Conservation (phyloP, 176 grass and related monocot genomes). For the Thalia dealbata region DNA sequence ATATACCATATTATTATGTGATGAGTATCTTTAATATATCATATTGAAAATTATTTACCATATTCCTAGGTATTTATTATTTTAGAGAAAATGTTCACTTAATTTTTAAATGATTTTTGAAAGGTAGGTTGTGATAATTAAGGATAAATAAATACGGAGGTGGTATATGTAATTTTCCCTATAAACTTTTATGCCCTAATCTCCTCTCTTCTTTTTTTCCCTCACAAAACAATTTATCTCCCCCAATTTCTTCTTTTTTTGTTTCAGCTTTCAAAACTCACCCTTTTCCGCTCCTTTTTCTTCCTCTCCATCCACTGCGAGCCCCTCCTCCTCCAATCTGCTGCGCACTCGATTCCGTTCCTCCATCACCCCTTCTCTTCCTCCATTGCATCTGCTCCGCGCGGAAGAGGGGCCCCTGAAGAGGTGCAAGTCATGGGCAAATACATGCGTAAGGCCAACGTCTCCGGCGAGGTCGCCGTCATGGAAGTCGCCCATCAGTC, state of each 20-base stretch:
- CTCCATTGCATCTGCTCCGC: not conserved
- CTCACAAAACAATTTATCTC: too few species aligned
- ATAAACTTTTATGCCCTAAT: too few species aligned
- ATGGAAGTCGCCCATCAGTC: constrained; percentile 19
- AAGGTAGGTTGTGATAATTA: too few species aligned
- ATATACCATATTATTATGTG: too few species aligned
- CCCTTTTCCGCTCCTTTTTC: not conserved
- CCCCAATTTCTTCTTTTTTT: not conserved
- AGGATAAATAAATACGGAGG: too few species aligned
- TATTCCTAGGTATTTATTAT: too few species aligned
- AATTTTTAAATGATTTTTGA: too few species aligned
- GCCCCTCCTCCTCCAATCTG: not conserved
- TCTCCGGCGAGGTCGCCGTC: constrained; percentile 2
- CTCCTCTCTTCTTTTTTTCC: too few species aligned
- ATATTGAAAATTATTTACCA: too few species aligned
- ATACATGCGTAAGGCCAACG: constrained; percentile 11
- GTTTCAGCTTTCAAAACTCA: not conserved
- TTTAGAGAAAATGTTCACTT: too few species aligned
- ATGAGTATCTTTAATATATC: too few species aligned
- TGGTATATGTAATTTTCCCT: too few species aligned
- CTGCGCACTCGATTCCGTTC: not conserved
- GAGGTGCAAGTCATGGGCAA: constrained; percentile 13
- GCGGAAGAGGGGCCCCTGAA: not conserved
- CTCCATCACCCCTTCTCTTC: not conserved
- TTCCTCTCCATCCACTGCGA: not conserved